Conservation (phyloP, 1,139 yeast genomes). For the Lodderomyces beijingensis region DNA sequence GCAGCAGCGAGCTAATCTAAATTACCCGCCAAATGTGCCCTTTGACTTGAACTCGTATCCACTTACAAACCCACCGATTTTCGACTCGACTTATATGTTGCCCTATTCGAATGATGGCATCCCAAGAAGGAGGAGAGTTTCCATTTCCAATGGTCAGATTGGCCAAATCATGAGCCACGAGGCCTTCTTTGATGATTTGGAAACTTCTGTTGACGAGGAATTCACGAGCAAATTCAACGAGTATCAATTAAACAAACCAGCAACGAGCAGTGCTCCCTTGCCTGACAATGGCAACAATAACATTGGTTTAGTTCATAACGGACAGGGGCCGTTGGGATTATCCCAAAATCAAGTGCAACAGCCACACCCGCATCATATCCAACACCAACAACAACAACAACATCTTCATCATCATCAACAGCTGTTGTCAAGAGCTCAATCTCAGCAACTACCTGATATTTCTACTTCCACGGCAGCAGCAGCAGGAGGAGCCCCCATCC, state of each 20-base stretch:
- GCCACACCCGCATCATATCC: slow-evolving; percentile 1
- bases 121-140: slow-evolving; percentile 56
- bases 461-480: slow-evolving; percentile 11
- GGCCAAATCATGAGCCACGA: slow-evolving; percentile 59
- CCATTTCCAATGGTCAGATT: slow-evolving; percentile 77
- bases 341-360: slow-evolving; percentile 3
- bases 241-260: slow-evolving; percentile 9
- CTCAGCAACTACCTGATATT: slow-evolving; percentile 9
- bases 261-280: slow-evolving; percentile 4
- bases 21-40: slow-evolving; percentile 25
- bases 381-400: slow-evolving; percentile 3
- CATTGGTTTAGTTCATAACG: not conserved
- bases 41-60: slow-evolving; percentile 50
- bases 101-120: slow-evolving; percentile 39
- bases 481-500: slow-evolving; percentile 3
- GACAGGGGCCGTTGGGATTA: not conserved
- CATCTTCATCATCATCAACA: slow-evolving; percentile 1
- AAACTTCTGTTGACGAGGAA: slow-evolving; percentile 9
- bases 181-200: slow-evolving; percentile 32
- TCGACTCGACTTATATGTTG: slow-evolving; percentile 49
- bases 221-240: slow-evolving; percentile 8
- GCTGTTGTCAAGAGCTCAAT: not conserved
- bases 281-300: slow-evolving; percentile 1
- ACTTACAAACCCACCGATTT: slow-evolving; percentile 61
- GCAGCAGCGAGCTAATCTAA: too few species aligned